Conservation (phyloP, 176 grass and related monocot species). For the Metroxylon sagu region DNA sequence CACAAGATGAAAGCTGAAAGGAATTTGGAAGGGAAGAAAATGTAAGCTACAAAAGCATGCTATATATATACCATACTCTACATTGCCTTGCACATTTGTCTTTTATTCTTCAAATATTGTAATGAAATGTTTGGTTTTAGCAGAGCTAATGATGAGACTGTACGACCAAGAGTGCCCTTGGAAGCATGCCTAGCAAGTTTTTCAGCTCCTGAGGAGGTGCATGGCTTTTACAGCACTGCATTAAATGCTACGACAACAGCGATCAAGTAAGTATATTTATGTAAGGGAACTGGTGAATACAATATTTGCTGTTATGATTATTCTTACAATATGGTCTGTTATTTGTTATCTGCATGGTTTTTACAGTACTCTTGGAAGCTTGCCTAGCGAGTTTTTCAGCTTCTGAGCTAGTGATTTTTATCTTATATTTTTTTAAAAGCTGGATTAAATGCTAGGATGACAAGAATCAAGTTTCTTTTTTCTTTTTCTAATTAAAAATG, state of each 20-base stretch:
- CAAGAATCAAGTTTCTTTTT: too few relatives aligned
- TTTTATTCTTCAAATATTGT: background rate
- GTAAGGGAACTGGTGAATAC: background rate
- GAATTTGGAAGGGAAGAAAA: constrained; percentile 72
- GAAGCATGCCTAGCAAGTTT: constrained; percentile 87
- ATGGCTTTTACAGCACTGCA: constrained; percentile 84
- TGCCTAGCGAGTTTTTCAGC: too few relatives aligned
- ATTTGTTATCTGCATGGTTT: too few relatives aligned
- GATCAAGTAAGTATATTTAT: constrained; percentile 52
- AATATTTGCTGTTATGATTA: background rate
- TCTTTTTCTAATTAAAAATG: too few relatives aligned
- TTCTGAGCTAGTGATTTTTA: too few relatives aligned
- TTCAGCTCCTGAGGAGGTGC: constrained; percentile 70
- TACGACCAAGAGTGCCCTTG: constrained; percentile 83
- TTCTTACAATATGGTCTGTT: too few relatives aligned
- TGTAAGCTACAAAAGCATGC: constrained; percentile 34
- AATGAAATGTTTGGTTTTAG: constrained; percentile 1
- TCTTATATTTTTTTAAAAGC: too few relatives aligned
- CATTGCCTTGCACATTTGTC: background rate
- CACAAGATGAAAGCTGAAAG: constrained; percentile 60
- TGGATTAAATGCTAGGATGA: too few relatives aligned
- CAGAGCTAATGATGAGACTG: constrained; percentile 73
- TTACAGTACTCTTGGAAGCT: too few relatives aligned
- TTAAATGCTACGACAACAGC: constrained; percentile 88
- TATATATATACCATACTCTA: background rate